A percentile compares a stretch with the other conserved stretches of the same genome.
Evolutionary conservation across 2,329 filamentous ascomycete genomes (phyloP).

Genomic region (Calonectria honghensis): DNA sequence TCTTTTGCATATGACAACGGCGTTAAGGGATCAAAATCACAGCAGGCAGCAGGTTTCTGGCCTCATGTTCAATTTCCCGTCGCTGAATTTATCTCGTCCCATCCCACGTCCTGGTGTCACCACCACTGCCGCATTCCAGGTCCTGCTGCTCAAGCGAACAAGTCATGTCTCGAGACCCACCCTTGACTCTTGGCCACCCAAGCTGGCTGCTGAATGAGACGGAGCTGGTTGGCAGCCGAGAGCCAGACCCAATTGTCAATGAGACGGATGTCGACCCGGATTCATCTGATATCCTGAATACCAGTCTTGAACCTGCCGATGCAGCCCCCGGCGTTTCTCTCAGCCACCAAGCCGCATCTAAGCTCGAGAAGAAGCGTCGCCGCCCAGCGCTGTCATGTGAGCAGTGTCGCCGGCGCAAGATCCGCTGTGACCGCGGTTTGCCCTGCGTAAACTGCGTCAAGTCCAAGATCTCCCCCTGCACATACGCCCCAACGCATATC

Average conservation of each 20-base stretch:
- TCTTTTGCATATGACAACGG: conserved; percentile 25
- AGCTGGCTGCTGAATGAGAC: conserved; percentile 28
- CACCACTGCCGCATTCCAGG: conserved; percentile 10
- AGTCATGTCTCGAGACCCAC: conserved; percentile 40
- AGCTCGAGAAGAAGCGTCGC: conserved; percentile 61
- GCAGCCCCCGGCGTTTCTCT: neutral
- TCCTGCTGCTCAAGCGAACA: neutral
- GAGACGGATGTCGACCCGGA: conserved; percentile 10
- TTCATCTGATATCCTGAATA: neutral
- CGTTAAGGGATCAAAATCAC: conserved; percentile 31
- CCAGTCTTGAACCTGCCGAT: neutral
- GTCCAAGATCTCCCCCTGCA: conserved; percentile 72
- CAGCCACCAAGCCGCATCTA: conserved; percentile 31
- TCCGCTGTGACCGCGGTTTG: conserved; percentile 75
- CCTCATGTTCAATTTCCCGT: conserved; percentile 30
- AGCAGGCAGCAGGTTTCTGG: conserved; percentile 3
- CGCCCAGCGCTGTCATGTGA: conserved; percentile 70
- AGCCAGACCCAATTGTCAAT: conserved; percentile 10
- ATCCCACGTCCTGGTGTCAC: conserved; percentile 6
- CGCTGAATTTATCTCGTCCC: conserved; percentile 32
- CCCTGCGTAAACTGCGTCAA: conserved; percentile 78
- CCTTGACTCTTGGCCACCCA: conserved; percentile 33
- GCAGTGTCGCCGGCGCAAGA: conserved; percentile 76
- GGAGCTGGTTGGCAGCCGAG: conserved; percentile 19
- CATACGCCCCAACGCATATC: conserved; percentile 66